phyloP scores from a whole-genome alignment of 495 filamentous ascomycete species.

The Apodospora peruviana region DNA sequence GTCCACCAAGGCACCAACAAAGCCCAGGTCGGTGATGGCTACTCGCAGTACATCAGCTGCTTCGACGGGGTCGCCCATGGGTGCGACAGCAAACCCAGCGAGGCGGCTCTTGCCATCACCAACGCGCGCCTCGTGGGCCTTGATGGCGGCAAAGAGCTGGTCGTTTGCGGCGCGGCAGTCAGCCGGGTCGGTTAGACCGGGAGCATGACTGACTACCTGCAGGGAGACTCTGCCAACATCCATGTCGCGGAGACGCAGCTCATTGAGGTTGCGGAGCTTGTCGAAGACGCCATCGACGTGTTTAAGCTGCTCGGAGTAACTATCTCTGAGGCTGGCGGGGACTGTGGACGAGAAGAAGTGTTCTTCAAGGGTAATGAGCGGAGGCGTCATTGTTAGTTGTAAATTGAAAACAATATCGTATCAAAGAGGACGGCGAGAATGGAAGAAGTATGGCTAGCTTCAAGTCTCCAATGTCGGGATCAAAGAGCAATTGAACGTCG shows the following conservation, averaged over 20 bases:
- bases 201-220: conserved; percentile 54
- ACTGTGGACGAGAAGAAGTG: conserved; percentile 46
- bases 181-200: conserved; percentile 26
- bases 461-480: no score
- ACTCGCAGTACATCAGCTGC: conserved; percentile 46
- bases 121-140: neutral
- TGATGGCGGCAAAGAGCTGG: conserved; percentile 43
- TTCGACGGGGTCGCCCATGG: conserved; percentile 40
- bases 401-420: neutral
- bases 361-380: conserved; percentile 56
- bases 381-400: conserved; percentile 7
- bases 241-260: conserved; percentile 46
- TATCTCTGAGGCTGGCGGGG: conserved; percentile 9
- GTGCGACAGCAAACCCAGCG: conserved; percentile 50
- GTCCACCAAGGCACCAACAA: conserved; percentile 55
- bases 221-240: conserved; percentile 42
- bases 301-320: conserved; percentile 27
- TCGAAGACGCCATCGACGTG: conserved; percentile 14
- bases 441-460: no score
- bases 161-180: conserved; percentile 46
- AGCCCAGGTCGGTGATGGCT: conserved; percentile 37
- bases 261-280: conserved; percentile 34
- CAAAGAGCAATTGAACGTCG: no score
- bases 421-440: no score
- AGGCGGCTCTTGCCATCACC: conserved; percentile 35